phyloP scores from a whole-genome alignment of 169 alveolate species.

The Eimeria tenella region DNA sequence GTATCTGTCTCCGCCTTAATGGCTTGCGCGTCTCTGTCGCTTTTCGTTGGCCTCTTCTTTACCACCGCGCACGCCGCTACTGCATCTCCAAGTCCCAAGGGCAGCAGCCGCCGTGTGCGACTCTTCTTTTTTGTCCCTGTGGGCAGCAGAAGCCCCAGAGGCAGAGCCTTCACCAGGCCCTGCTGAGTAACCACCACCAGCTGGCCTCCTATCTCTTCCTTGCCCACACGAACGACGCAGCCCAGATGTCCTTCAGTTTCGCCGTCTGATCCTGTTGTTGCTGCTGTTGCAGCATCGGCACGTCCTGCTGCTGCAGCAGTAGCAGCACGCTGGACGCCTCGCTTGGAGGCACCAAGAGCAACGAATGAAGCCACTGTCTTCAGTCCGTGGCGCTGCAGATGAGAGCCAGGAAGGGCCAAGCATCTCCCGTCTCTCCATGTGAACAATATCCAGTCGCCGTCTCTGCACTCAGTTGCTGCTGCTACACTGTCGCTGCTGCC shows the following conservation, averaged over 20 bases:
- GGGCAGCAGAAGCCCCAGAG: slow-evolving; percentile 28
- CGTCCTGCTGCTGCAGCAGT: background rate
- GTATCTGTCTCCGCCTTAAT: background rate
- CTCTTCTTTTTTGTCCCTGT: background rate
- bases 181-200: background rate
- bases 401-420: background rate
- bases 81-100: background rate
- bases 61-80: background rate
- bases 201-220: background rate
- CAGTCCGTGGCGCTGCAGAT: slow-evolving; percentile 28
- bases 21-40: background rate
- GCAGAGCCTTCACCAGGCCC: background rate
- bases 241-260: background rate
- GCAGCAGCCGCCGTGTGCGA: background rate
- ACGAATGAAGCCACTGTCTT: background rate
- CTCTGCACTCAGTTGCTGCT: slow-evolving; percentile 1
- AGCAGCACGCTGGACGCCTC: background rate
- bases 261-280: background rate
- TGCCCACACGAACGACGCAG: background rate
- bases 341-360: background rate
- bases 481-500: slow-evolving; percentile 17
- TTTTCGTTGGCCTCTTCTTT: background rate
- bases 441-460: slow-evolving; percentile 14
- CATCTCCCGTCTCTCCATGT: slow-evolving; percentile 1
- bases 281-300: background rate